A percentile compares a stretch with the other conserved stretches of the same genome.
phyloP scores from a whole-genome alignment of 352 stramenopile genomes.

The Thraustochytrium striatum region DNA sequence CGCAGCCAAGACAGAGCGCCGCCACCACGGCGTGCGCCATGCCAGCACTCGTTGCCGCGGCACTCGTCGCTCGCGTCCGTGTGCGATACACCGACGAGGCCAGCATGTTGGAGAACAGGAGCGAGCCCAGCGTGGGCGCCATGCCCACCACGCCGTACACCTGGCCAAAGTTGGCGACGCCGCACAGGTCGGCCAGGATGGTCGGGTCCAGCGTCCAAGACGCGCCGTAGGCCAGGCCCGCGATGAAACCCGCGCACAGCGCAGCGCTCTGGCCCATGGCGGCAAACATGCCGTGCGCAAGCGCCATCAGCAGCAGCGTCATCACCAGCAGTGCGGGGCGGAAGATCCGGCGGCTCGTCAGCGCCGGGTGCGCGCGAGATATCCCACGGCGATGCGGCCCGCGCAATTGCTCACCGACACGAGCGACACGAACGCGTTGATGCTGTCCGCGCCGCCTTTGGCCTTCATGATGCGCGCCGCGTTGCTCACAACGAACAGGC shows the following conservation, averaged over 20 bases:
- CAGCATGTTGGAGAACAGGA: conserved; percentile 32
- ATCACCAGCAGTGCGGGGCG: conserved; percentile 2
- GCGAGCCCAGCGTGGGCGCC: conserved; percentile 23
- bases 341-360: background rate
- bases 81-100: background rate
- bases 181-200: conserved; percentile 40
- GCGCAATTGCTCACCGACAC: conserved; percentile 31
- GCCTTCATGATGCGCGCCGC: conserved; percentile 29
- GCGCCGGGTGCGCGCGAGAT: conserved; percentile 11
- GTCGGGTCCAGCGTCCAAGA: conserved; percentile 35
- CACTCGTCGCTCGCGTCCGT: no score
- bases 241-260: background rate
- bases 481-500: conserved; percentile 27
- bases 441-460: background rate
- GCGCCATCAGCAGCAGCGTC: background rate
- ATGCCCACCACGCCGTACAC: conserved; percentile 30
- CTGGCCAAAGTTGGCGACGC: conserved; percentile 16
- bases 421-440: conserved; percentile 10
- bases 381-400: conserved; percentile 19
- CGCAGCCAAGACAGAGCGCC: no score
- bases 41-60: no score
- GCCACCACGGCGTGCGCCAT: no score
- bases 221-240: conserved; percentile 8
- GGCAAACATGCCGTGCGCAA: conserved; percentile 12
- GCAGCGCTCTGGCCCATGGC: background rate